These are phyloP conservation scores for Pythium insidiosum DNA, from an alignment of 352 stramenopile species.

Conservation along the genomic window DNA sequence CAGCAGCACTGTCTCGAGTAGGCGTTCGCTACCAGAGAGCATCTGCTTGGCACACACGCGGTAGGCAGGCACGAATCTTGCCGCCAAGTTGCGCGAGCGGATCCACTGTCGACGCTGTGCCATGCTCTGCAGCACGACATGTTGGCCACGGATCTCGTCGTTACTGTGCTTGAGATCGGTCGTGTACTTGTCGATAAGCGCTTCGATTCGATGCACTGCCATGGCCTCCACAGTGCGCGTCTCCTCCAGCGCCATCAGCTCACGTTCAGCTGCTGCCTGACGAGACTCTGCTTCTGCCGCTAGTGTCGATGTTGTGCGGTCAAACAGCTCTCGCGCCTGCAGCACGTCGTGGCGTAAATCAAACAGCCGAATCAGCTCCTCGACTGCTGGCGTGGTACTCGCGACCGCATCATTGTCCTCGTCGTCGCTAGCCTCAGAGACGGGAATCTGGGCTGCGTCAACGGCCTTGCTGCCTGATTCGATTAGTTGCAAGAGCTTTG, in stretches of 20 bases:
- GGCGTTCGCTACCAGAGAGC: constrained; percentile 56
- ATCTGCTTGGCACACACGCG: constrained; percentile 58
- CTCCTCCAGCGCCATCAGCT: constrained; percentile 59
- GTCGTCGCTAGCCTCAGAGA: constrained; percentile 10
- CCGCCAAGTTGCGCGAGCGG: constrained; percentile 47
- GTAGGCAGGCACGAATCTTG: constrained; percentile 62
- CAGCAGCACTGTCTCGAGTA: constrained; percentile 62
- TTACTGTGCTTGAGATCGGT: constrained; percentile 42
- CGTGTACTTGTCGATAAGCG: constrained; percentile 47
- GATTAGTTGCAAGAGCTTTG: constrained; percentile 48
- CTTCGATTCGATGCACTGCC: constrained; percentile 37
- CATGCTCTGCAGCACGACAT: constrained; percentile 57
- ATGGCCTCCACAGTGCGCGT: constrained; percentile 26
- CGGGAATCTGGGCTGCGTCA: constrained; percentile 18
- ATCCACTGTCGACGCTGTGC: constrained; percentile 58
- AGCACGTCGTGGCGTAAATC: constrained; percentile 70
- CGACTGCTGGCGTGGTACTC: constrained; percentile 40
- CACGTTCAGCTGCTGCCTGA: constrained; percentile 35
- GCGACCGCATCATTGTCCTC: constrained; percentile 1
- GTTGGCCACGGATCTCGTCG: constrained; percentile 41
- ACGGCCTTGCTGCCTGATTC: constrained; percentile 53
- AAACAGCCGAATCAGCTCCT: constrained; percentile 61
- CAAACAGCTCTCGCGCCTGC: constrained; percentile 54
- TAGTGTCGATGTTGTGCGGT: constrained; percentile 43
- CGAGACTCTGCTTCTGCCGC: constrained; percentile 48